Conservation (phyloP, 257 asterid species). For the Penstemon eatonii region DNA sequence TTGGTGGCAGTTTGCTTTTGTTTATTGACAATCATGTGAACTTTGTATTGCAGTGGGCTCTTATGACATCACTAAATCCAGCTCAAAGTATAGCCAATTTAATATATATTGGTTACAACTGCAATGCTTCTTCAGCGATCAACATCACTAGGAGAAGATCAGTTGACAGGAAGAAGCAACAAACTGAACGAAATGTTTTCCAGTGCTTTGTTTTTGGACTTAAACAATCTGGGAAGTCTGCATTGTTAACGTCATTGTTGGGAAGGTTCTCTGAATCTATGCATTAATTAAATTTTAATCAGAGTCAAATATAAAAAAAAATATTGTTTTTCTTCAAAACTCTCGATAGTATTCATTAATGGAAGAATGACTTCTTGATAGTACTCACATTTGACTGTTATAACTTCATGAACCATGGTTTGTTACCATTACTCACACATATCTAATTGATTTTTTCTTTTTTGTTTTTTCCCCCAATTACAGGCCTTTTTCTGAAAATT, state of each 20-base stretch:
- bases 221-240: conserved; percentile 81
- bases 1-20: conserved; percentile 27
- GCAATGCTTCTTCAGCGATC: conserved; percentile 77
- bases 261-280: conserved; percentile 65
- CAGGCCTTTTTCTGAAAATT: conserved; percentile 87
- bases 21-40: conserved; percentile 36
- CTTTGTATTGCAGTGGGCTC: conserved; percentile 82
- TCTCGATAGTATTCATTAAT: neutral
- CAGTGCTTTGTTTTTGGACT: conserved; percentile 95
- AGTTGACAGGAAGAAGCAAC: conserved; percentile 74
- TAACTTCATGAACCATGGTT: conserved; percentile 9
- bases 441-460: conserved; percentile 24
- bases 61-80: conserved; percentile 91
- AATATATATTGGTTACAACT: conserved; percentile 81
- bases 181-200: conserved; percentile 72
- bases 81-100: conserved; percentile 85
- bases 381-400: neutral
- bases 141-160: conserved; percentile 75
- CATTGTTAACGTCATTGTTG: conserved; percentile 65
- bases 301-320: neutral
- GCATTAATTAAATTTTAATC: conserved; percentile 8
- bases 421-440: conserved; percentile 10
- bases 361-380: no score
- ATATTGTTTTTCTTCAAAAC: conserved; percentile 6
- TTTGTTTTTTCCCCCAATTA: conserved; percentile 29